Evolutionary conservation across 179 eudicot species (phyloP).

Genomic region (Drosera spatulata): DNA sequence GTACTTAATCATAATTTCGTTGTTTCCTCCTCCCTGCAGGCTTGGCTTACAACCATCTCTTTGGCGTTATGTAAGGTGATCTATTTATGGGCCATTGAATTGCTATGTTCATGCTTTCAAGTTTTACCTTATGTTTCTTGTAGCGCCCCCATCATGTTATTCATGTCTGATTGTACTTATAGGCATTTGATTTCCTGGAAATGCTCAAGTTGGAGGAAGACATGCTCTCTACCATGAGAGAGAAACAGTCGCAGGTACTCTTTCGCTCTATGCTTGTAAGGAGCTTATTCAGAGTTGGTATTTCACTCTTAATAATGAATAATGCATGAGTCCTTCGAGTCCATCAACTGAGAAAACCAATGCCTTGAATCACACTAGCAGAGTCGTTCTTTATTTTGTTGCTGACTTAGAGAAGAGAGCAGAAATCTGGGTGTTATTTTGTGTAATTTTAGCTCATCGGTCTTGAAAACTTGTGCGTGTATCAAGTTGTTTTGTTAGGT

Average conservation of each 20-base stretch:
- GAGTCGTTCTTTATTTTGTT: too few species aligned
- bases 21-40: constrained; percentile 32
- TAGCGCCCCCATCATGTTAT: neutral
- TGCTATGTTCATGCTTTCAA: neutral
- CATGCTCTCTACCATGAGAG: constrained; percentile 79
- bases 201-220: constrained; percentile 96
- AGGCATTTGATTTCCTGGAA: constrained; percentile 92
- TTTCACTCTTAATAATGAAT: too few species aligned
- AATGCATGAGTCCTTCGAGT: too few species aligned
- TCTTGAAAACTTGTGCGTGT: too few species aligned
- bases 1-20: neutral
- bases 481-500: too few species aligned
- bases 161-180: constrained; percentile 3
- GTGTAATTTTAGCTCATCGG: too few species aligned
- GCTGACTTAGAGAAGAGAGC: too few species aligned
- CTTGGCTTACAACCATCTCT: constrained; percentile 82
- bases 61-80: constrained; percentile 88
- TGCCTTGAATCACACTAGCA: too few species aligned
- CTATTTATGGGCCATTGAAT: constrained; percentile 8
- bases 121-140: neutral
- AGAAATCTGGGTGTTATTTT: too few species aligned
- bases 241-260: constrained; percentile 60
- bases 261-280: neutral
- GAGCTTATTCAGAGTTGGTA: neutral
- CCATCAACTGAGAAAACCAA: too few species aligned